Conservation (phyloP, 371 early-diverging fungal genomes). For the Coemansia sp. region DNA sequence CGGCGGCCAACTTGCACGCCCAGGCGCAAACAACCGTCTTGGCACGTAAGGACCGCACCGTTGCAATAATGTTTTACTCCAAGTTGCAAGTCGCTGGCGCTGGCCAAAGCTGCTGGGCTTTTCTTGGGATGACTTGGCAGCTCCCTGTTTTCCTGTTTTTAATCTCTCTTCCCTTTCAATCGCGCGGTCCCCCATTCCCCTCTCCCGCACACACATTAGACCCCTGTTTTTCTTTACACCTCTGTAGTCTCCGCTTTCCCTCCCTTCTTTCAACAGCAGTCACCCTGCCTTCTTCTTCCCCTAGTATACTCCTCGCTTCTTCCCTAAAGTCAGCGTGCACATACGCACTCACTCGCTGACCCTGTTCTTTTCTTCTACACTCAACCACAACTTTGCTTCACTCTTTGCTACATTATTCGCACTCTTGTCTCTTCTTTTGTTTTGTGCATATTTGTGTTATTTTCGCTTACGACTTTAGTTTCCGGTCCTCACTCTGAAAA, state of each 20-base stretch:
- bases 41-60: not conserved
- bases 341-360: not conserved
- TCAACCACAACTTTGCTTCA: not conserved
- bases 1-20: not conserved
- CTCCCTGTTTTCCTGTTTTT: constrained; percentile 5
- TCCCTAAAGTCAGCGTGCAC: not conserved
- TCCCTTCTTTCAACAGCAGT: constrained; percentile 1
- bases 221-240: constrained; percentile 4
- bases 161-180: constrained; percentile 1
- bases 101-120: not conserved
- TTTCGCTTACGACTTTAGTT: constrained; percentile 1
- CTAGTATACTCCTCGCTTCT: not conserved
- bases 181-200: constrained; percentile 10
- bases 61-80: no score
- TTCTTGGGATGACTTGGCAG: not conserved
- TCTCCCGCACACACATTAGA: not conserved
- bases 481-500: not conserved
- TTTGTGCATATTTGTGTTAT: not conserved
- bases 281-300: constrained; percentile 1
- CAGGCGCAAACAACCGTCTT: constrained; percentile 1
- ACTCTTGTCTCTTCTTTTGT: not conserved
- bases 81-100: no score
- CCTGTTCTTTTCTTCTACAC: constrained; percentile 6
- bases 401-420: constrained; percentile 2
- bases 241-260: constrained; percentile 4